phyloP scores from a whole-genome alignment of 345 rosid genomes.

The Aegle marmelos region DNA sequence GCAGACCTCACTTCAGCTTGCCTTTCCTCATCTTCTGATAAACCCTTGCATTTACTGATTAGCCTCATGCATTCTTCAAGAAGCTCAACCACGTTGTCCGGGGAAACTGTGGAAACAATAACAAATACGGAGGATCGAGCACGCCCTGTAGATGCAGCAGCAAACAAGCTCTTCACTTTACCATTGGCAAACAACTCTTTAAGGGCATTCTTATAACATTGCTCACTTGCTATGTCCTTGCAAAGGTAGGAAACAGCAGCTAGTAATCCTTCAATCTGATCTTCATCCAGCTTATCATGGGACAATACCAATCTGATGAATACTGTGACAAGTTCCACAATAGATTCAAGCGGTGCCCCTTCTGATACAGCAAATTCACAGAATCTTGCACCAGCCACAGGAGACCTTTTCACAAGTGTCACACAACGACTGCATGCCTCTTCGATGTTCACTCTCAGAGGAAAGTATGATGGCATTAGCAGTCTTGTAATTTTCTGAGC shows the following conservation, averaged over 20 bases:
- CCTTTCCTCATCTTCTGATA: constrained; percentile 48
- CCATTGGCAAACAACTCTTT: constrained; percentile 52
- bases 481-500: constrained; percentile 69
- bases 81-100: constrained; percentile 44
- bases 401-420: constrained; percentile 74
- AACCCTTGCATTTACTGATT: constrained; percentile 53
- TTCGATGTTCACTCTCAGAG: constrained; percentile 55
- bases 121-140: constrained; percentile 62
- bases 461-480: constrained; percentile 89
- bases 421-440: constrained; percentile 85
- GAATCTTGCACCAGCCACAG: constrained; percentile 88
- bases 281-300: constrained; percentile 39
- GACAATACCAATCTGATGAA: constrained; percentile 52
- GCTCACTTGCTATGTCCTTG: constrained; percentile 48
- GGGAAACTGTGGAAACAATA: constrained; percentile 48
- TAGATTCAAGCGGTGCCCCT: constrained; percentile 60
- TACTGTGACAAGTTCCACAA: constrained; percentile 62
- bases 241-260: constrained; percentile 54
- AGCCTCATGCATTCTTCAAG: constrained; percentile 61
- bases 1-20: constrained; percentile 78
- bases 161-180: constrained; percentile 49
- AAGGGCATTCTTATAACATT: constrained; percentile 45
- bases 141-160: constrained; percentile 55
- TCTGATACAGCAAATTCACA: constrained; percentile 63
- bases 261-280: constrained; percentile 76